Base-by-base conservation (phyloP, 768 basidiomycete genomes). In the Suillus lakei region DNA sequence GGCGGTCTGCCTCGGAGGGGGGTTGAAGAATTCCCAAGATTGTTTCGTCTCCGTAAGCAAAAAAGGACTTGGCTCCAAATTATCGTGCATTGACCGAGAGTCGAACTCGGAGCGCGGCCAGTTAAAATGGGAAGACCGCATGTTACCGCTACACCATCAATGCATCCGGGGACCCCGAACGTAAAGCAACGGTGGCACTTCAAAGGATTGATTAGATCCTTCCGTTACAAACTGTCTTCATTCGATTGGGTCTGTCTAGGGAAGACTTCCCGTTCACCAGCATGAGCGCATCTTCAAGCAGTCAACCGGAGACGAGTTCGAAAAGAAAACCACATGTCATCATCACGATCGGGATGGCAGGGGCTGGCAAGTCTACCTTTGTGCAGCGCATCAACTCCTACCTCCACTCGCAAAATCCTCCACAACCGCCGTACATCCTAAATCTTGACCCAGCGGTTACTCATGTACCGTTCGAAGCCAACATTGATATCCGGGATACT, bases 401-500 rank as follows among this genome's bases (percentile, higher is more conserved):
- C 80, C 81, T 99, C 55, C 93, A 97, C 79, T 84, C 90, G 0
- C 78, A 79, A 50, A 76, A 88, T 65, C 86, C 84, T 2, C 83
- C 84, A 30, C 79, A 81, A n/a, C 90, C 91, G 3, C 96, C 98
- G 0, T 99, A 99, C 78, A 91, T 98, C 75, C 86, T 99, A 76
- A 99, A 99, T 76, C 90, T 99, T 66, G 98, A 99, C 77, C 98
- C 98, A 7, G 98, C 98, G 1, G 97, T 99, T 3, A 85, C 92
- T 9, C 90, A 91, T 65, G 84, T 95, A 46, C 95, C 96, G 3
- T 99, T 95, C 74, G 94, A 96, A 65, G 89, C 96, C 32, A 99
- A 99, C 76, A 98, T 99, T 66, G 98, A 99, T 77, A 99, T 99
- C 60, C 82, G 98, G 67, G 98, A 99, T 77, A 99, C 98, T 13